Base-by-base conservation (phyloP, 805 yeast species). In the Metschnikowia henanensis region DNA sequence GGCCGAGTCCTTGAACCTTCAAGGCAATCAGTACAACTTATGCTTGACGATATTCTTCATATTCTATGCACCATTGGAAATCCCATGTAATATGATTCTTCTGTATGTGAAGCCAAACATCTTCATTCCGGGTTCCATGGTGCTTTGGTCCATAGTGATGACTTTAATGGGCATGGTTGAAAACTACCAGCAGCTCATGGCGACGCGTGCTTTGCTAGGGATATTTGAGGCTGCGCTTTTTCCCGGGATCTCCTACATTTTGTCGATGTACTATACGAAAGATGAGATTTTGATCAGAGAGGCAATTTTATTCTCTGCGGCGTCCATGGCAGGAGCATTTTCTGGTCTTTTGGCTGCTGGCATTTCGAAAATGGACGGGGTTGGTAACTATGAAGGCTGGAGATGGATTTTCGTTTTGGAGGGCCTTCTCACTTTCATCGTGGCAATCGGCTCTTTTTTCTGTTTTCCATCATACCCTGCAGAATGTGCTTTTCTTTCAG, bases 311-410 rank as follows among this genome's bases (percentile, higher is more conserved):
- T 84, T 84, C 66, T 70, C 84, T 23, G 80, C 84, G 37, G 83
- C 91, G 3, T 79, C 84, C 50, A 70, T 85, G 41, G 87, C 91
- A 1, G 91, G 94, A 60, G 90, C 87, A 17, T 84, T 86, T 53
- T 84, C 85, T 8, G 90, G 90, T 45, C 79, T 87, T 21, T 73
- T 85, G 50, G 90, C 91, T 6, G 81, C 76, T 51, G 79, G 78
- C 49, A 77, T 83, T 49, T 63, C 78, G 52, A 80, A 79, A 31
- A 68, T 84, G 53, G 72, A 80, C 49, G 72, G 72, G 5, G 45
- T 38, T 8, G 50, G 52, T 1, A 39, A 42, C 28, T 47, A 45
- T 32, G 53, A 41, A 16, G 50, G 49, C n/a, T 51, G 55, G 55
- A 41, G 52, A 21, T 51, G 55, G 55, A 47, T 51, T 9, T 51